phyloP scores from a whole-genome alignment of 768 basidiomycete species.

The Chalciporus pseudorubinellus region DNA sequence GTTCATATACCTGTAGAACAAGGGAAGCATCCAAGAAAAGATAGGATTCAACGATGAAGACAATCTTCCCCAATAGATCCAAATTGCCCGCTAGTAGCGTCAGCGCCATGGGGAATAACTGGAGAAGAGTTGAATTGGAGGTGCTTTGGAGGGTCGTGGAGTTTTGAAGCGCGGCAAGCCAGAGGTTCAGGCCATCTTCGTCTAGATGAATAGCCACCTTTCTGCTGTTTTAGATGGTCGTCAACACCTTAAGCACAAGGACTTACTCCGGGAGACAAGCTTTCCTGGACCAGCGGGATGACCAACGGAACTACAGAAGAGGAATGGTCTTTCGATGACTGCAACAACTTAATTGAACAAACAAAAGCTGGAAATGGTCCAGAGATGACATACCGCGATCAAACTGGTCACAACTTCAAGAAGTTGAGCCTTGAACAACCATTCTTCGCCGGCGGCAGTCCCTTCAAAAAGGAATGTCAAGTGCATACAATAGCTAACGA shows the following conservation, averaged over 20 bases:
- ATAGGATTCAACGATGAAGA: constrained; percentile 72
- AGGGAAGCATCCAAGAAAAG: constrained; percentile 63
- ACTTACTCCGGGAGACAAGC: constrained; percentile 55
- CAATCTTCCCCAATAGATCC: constrained; percentile 69
- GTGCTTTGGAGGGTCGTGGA: constrained; percentile 48
- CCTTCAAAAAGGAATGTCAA: constrained; percentile 40
- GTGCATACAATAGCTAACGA: constrained; percentile 7
- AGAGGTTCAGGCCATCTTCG: constrained; percentile 73
- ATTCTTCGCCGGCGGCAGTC: constrained; percentile 64
- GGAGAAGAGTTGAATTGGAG: constrained; percentile 53
- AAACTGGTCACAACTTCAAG: constrained; percentile 69
- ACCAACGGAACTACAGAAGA: constrained; percentile 52
- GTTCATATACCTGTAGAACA: constrained; percentile 57
- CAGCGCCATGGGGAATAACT: constrained; percentile 64
- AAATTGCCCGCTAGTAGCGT: constrained; percentile 63
- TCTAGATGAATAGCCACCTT: constrained; percentile 72
- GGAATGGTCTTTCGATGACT: constrained; percentile 71
- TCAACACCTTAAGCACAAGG: neutral
- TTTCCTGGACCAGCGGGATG: constrained; percentile 62
- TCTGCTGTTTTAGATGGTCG: neutral
- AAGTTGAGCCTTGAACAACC: constrained; percentile 68
- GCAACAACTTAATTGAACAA: constrained; percentile 1
- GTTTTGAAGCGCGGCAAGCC: constrained; percentile 70
- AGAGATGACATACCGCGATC: constrained; percentile 48
- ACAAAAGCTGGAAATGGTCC: neutral